phyloP scores from a whole-genome alignment of 768 basidiomycete genomes.

The Auriculariales sp. region DNA sequence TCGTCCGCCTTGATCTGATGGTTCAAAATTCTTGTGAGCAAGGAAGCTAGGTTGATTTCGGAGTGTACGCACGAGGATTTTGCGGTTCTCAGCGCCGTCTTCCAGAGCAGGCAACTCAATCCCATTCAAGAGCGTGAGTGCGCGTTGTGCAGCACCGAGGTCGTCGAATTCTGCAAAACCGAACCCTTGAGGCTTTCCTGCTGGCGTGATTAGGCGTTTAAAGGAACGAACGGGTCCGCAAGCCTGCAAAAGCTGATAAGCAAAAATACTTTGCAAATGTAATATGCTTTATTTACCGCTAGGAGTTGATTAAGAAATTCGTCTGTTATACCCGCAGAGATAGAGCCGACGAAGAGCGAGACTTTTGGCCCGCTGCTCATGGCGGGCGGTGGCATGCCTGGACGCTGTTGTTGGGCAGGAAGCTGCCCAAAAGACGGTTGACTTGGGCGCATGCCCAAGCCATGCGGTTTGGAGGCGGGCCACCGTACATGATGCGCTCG shows the following conservation, averaged over 20 bases:
- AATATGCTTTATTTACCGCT: conserved; percentile 35
- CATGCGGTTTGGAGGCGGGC: conserved; percentile 64
- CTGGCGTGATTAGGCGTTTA: conserved; percentile 83
- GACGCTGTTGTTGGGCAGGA: conserved; percentile 79
- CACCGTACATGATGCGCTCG: too few relatives aligned
- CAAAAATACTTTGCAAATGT: neutral
- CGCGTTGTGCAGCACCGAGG: conserved; percentile 78
- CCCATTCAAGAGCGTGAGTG: conserved; percentile 46
- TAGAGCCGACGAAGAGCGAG: conserved; percentile 83
- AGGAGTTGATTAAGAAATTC: conserved; percentile 65
- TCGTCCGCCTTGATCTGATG: conserved; percentile 86
- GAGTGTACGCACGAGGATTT: conserved; percentile 45
- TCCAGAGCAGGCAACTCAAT: conserved; percentile 48
- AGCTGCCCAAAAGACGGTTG: conserved; percentile 76
- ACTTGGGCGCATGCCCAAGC: conserved; percentile 80
- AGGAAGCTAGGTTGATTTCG: neutral
- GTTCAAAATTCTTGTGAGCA: neutral
- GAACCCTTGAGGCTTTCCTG: conserved; percentile 90
- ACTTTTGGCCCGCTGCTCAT: conserved; percentile 56
- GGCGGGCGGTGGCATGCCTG: conserved; percentile 44
- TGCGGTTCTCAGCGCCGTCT: conserved; percentile 46
- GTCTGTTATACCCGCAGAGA: conserved; percentile 86
- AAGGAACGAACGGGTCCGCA: conserved; percentile 84
- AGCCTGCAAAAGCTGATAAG: conserved; percentile 33
- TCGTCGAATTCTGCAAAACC: conserved; percentile 96